Percentiles rank a stretch among this genome's conserved stretches.
These are phyloP conservation scores for Mycena crocata DNA, from an alignment of 768 basidiomycete genomes.

Conservation along the genomic window DNA sequence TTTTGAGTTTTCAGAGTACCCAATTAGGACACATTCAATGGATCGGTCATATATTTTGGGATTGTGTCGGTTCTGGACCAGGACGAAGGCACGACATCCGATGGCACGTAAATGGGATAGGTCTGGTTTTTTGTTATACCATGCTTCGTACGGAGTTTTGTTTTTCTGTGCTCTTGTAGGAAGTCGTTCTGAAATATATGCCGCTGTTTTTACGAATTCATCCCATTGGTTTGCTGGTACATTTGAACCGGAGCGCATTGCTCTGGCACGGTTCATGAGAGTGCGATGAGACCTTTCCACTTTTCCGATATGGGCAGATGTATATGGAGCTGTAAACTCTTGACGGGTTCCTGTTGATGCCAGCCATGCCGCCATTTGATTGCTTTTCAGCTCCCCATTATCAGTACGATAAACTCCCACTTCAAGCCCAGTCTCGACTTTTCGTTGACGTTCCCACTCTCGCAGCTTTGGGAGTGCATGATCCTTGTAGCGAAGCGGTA, in stretches of 20 bases:
- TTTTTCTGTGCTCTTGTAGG: not conserved
- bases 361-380: not conserved
- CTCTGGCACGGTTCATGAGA: not conserved
- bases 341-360: not conserved
- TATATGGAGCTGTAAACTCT: not conserved
- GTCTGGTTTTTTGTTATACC: constrained; percentile 37
- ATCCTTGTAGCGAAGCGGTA: not conserved
- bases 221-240: not conserved
- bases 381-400: constrained; percentile 7
- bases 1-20: constrained; percentile 48
- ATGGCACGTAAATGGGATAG: constrained; percentile 46
- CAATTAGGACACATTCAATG: constrained; percentile 51
- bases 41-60: constrained; percentile 38
- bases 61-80: constrained; percentile 47
- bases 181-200: not conserved
- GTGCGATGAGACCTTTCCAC: not conserved
- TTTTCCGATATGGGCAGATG: not conserved
- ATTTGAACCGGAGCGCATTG: not conserved
- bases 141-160: constrained; percentile 38
- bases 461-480: not conserved
- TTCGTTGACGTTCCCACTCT: constrained; percentile 1
- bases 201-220: constrained; percentile 3
- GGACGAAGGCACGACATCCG: constrained; percentile 48
- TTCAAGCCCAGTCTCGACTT: not conserved
- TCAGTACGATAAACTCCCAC: constrained; percentile 2